Percentiles rank a stretch among this genome's conserved stretches.
These are phyloP conservation scores for Emmonsiellopsis sp. DNA, from an alignment of 2,329 filamentous ascomycete species.

Conservation along the genomic window DNA sequence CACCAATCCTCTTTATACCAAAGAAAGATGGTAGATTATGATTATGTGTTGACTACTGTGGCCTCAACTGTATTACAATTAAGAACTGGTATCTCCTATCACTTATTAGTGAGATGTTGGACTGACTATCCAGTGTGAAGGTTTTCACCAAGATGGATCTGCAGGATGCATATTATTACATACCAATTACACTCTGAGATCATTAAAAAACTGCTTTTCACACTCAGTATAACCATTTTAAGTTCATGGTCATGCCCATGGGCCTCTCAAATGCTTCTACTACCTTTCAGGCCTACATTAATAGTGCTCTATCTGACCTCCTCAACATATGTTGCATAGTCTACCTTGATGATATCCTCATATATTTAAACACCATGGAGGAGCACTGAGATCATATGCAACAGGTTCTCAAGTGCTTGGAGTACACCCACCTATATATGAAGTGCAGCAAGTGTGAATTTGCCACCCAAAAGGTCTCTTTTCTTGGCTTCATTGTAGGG, in stretches of 20 bases:
- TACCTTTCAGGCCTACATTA: background rate
- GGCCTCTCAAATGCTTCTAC: background rate
- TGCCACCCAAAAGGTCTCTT: slow-evolving; percentile 5
- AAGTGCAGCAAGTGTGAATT: slow-evolving; percentile 12
- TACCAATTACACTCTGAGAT: no score
- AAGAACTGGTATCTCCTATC: no score
- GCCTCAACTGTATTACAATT: no score
- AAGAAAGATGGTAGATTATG: no score
- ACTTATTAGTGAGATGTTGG: no score
- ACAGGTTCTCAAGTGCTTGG: slow-evolving; percentile 2
- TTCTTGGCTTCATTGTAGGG: slow-evolving; percentile 12
- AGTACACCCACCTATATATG: slow-evolving; percentile 2
- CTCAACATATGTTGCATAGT: background rate
- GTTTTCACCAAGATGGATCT: no score
- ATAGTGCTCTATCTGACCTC: background rate
- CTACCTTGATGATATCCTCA: slow-evolving; percentile 1
- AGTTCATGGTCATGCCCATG: background rate
- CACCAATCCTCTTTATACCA: no score
- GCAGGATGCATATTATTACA: no score
- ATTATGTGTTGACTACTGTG: no score
- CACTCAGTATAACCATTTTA: background rate
- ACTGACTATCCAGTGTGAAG: no score
- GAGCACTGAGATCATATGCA: slow-evolving; percentile 6
- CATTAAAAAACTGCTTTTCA: no score
- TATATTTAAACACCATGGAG: background rate